Percentiles rank a stretch among this genome's conserved stretches.
Evolutionary conservation across 371 early-diverging fungal species (phyloP).

Genomic region (Mucor saturninus): DNA sequence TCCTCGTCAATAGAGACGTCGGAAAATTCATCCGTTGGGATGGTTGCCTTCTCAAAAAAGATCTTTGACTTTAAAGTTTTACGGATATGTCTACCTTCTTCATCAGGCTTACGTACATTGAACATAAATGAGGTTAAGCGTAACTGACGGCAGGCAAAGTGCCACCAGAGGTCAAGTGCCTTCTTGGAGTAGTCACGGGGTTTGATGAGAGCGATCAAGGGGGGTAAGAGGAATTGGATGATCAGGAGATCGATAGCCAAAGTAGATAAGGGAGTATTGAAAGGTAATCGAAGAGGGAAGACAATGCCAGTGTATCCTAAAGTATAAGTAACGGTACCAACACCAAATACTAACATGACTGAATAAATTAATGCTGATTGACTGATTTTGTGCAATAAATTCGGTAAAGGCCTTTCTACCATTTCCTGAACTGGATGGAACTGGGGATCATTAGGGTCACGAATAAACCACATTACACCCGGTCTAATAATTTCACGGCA

Average conservation of each 20-base stretch:
- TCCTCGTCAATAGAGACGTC: conserved; percentile 41
- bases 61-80: conserved; percentile 20
- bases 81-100: conserved; percentile 42
- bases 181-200: conserved; percentile 58
- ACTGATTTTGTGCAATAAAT: conserved; percentile 80
- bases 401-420: conserved; percentile 74
- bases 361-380: conserved; percentile 83
- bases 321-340: conserved; percentile 64
- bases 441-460: conserved; percentile 94
- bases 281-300: conserved; percentile 57
- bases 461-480: conserved; percentile 95
- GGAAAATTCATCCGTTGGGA: conserved; percentile 25
- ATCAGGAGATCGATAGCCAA: conserved; percentile 74
- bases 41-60: conserved; percentile 24
- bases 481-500: conserved; percentile 86
- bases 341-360: conserved; percentile 68
- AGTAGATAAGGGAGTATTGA: conserved; percentile 51
- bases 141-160: conserved; percentile 60
- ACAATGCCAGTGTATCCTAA: conserved; percentile 46
- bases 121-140: conserved; percentile 88
- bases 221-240: conserved; percentile 78
- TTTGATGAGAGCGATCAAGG: conserved; percentile 58
- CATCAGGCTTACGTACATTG: conserved; percentile 68
- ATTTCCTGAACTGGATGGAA: conserved; percentile 93
- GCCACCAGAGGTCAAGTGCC: conserved; percentile 72